A percentile compares a stretch with the other conserved stretches of the same genome.
phyloP scores from a whole-genome alignment of 2,329 filamentous ascomycete species.

The Epichloe aotearoae region DNA sequence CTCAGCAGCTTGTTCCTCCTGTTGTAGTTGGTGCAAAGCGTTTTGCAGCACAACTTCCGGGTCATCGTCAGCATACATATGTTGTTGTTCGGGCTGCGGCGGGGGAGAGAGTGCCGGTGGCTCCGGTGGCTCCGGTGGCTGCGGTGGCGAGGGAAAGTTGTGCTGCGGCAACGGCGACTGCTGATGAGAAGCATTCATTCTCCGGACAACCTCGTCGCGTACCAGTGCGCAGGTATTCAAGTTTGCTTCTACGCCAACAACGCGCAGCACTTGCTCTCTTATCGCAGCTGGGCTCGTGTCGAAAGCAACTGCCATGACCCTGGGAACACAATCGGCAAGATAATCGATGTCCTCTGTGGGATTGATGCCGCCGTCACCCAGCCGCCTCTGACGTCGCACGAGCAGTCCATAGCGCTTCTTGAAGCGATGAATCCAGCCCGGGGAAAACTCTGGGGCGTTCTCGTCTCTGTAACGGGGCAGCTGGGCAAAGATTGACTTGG shows the following conservation, averaged over 20 bases:
- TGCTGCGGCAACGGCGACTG: constrained; percentile 11
- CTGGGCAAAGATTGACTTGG: constrained; percentile 43
- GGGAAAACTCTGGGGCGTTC: constrained; percentile 48
- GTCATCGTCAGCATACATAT: constrained; percentile 37
- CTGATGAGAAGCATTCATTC: constrained; percentile 14
- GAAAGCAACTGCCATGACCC: constrained; percentile 42
- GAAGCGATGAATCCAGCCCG: constrained; percentile 51
- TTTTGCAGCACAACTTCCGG: constrained; percentile 46
- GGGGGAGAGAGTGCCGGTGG: constrained; percentile 6
- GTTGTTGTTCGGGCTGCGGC: background rate
- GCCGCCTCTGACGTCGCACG: constrained; percentile 41
- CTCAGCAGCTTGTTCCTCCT: constrained; percentile 45
- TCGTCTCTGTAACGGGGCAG: constrained; percentile 48
- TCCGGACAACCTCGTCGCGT: constrained; percentile 41
- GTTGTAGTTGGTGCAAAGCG: constrained; percentile 43
- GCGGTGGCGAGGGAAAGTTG: constrained; percentile 2
- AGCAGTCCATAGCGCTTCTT: constrained; percentile 50
- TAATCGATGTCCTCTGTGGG: constrained; percentile 45
- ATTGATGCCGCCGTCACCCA: constrained; percentile 32
- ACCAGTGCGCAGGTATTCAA: constrained; percentile 43
- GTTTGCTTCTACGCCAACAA: constrained; percentile 40
- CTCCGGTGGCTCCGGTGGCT: constrained; percentile 12
- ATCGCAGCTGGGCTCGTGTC: constrained; percentile 49
- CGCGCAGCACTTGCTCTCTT: constrained; percentile 40
- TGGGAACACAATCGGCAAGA: constrained; percentile 45